These are phyloP conservation scores for Apiospora koreana DNA, from an alignment of 2,329 filamentous ascomycete genomes.

Conservation along the genomic window DNA sequence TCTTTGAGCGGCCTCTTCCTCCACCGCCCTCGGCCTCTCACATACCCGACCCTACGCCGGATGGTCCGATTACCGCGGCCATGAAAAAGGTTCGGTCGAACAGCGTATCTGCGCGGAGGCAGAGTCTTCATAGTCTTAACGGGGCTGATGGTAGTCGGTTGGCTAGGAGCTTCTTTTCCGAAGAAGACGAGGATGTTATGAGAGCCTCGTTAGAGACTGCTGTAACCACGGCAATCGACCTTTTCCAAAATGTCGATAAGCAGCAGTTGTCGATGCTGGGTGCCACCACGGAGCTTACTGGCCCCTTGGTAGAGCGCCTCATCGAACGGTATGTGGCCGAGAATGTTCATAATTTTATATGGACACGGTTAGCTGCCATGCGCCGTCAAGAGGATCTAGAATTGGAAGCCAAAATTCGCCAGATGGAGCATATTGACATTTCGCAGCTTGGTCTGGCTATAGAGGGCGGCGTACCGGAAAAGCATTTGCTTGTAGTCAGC, in stretches of 20 bases:
- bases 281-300: constrained; percentile 90
- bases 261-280: constrained; percentile 90
- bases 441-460: constrained; percentile 91
- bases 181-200: constrained; percentile 92
- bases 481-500: constrained; percentile 77
- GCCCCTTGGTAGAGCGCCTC: constrained; percentile 85
- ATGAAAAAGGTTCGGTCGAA: constrained; percentile 57
- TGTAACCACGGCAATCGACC: constrained; percentile 88
- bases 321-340: constrained; percentile 95
- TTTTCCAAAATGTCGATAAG: constrained; percentile 95
- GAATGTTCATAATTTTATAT: constrained; percentile 87
- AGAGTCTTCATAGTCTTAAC: constrained; percentile 36
- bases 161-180: constrained; percentile 70
- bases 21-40: constrained; percentile 65
- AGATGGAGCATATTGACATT: constrained; percentile 93
- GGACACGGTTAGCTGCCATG: constrained; percentile 77
- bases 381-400: constrained; percentile 83
- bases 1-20: constrained; percentile 82
- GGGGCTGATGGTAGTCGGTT: constrained; percentile 44
- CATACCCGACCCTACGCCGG: constrained; percentile 60
- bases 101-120: constrained; percentile 41
- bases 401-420: constrained; percentile 83
- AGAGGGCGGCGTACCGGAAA: constrained; percentile 74
- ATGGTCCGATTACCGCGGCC: constrained; percentile 56
- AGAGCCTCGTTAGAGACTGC: constrained; percentile 86